A percentile compares a stretch with the other conserved stretches of the same genome.
phyloP scores from a whole-genome alignment of 257 asterid genomes.

The Prunella vulgaris region DNA sequence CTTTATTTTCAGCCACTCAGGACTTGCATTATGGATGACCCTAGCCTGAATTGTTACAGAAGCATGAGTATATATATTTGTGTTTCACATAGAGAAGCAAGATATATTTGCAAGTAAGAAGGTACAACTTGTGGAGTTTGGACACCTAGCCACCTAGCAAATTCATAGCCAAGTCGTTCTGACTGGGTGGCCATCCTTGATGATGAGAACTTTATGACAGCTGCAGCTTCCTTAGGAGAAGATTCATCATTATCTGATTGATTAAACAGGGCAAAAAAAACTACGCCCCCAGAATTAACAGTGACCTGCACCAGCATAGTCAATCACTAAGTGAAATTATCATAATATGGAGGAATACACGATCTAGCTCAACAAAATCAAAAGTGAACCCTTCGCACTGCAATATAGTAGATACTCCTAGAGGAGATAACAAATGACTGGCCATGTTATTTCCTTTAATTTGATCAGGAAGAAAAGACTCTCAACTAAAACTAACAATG shows the following conservation, averaged over 20 bases:
- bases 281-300: conserved; percentile 98
- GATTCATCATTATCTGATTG: conserved; percentile 68
- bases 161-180: conserved; percentile 96
- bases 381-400: not conserved
- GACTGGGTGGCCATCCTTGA: conserved; percentile 99
- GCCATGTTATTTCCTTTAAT: not conserved
- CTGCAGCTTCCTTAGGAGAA: conserved; percentile 79
- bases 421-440: not conserved
- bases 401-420: not conserved
- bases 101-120: conserved; percentile 31
- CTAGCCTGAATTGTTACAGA: conserved; percentile 56
- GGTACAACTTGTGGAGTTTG: conserved; percentile 92
- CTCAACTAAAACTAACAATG: not conserved
- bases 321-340: conserved; percentile 12
- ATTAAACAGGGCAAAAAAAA: conserved; percentile 84
- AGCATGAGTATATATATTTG: conserved; percentile 5
- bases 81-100: conserved; percentile 22
- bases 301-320: conserved; percentile 61
- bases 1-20: conserved; percentile 93
- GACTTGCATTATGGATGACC: conserved; percentile 76
- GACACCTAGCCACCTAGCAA: conserved; percentile 99
- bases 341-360: not conserved
- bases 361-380: conserved; percentile 6
- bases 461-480: not conserved
- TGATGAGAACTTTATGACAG: conserved; percentile 93